These are phyloP conservation scores for Cystobasidium sp. DNA, from an alignment of 1,284 basidiomycete genomes.

Conservation along the genomic window DNA sequence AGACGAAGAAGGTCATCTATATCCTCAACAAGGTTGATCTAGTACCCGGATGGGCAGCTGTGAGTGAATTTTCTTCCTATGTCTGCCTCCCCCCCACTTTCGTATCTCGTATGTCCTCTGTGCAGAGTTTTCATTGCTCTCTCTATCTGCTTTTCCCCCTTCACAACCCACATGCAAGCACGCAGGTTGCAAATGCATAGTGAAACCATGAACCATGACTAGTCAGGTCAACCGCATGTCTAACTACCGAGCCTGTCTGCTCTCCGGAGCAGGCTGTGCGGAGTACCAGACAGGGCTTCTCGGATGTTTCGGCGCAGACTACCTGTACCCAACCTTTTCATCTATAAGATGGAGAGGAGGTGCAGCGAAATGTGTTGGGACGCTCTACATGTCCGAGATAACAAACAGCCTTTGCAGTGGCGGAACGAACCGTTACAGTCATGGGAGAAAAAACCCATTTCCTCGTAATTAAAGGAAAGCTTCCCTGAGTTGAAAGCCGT, in stretches of 20 bases:
- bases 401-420: slow-evolving; percentile 22
- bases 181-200: background rate
- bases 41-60: slow-evolving; percentile 98
- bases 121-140: background rate
- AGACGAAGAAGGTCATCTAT: slow-evolving; percentile 95
- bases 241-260: slow-evolving; percentile 19
- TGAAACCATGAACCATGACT: slow-evolving; percentile 19
- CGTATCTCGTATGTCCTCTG: too few relatives aligned
- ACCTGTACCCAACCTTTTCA: background rate
- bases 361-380: slow-evolving; percentile 20
- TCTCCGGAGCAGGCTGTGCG: slow-evolving; percentile 6
- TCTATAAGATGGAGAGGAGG: background rate
- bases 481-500: slow-evolving; percentile 45
- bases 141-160: slow-evolving; percentile 11
- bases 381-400: slow-evolving; percentile 9
- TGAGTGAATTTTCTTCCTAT: slow-evolving; percentile 61
- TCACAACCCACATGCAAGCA: background rate
- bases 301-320: slow-evolving; percentile 14
- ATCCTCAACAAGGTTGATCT: slow-evolving; percentile 98
- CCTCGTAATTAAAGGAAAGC: slow-evolving; percentile 36
- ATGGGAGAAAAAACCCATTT: slow-evolving; percentile 44
- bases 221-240: slow-evolving; percentile 46
- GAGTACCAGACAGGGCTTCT: slow-evolving; percentile 20
- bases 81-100: background rate
- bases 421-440: slow-evolving; percentile 46